Evolutionary conservation across 768 basidiomycete genomes (phyloP).

Genomic region (Podaxis pistillaris): DNA sequence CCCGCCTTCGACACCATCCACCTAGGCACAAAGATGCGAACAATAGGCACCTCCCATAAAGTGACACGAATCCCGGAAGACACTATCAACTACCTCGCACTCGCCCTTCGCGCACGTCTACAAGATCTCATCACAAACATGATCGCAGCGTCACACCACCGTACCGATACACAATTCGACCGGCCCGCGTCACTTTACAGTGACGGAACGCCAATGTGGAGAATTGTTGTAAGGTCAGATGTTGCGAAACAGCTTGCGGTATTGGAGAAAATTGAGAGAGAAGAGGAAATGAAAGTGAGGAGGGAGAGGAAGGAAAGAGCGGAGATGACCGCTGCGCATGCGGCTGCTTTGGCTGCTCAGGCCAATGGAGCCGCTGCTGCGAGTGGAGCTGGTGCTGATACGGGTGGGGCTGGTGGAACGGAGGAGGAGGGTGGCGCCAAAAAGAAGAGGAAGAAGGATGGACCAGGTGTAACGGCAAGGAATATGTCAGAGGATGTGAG

Average conservation of each 20-base stretch:
- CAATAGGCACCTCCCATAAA: slow-evolving; percentile 66
- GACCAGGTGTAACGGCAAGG: slow-evolving; percentile 78
- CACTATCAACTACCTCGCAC: slow-evolving; percentile 71
- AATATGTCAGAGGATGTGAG: slow-evolving; percentile 91
- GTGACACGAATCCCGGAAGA: slow-evolving; percentile 68
- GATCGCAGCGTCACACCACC: slow-evolving; percentile 66
- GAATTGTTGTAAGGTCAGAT: slow-evolving; percentile 72
- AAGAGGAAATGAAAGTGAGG: slow-evolving; percentile 76
- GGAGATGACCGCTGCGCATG: slow-evolving; percentile 70
- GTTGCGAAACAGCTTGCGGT: slow-evolving; percentile 74
- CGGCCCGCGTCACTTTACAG: slow-evolving; percentile 59
- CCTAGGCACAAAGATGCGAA: slow-evolving; percentile 66
- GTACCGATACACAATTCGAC: slow-evolving; percentile 69
- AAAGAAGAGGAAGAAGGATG: slow-evolving; percentile 84
- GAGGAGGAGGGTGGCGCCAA: slow-evolving; percentile 49
- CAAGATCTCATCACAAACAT: slow-evolving; percentile 67
- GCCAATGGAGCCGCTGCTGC: slow-evolving; percentile 37
- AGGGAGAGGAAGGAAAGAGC: slow-evolving; percentile 77
- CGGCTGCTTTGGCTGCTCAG: slow-evolving; percentile 61
- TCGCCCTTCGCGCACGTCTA: slow-evolving; percentile 74
- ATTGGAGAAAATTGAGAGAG: slow-evolving; percentile 77
- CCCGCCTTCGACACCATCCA: slow-evolving; percentile 70
- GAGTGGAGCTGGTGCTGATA: slow-evolving; percentile 25
- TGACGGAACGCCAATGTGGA: slow-evolving; percentile 70
- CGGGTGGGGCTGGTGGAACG: slow-evolving; percentile 25